phyloP scores from a whole-genome alignment of 1,284 basidiomycete species.

The Cutaneotrichosporon cyanovorans region DNA sequence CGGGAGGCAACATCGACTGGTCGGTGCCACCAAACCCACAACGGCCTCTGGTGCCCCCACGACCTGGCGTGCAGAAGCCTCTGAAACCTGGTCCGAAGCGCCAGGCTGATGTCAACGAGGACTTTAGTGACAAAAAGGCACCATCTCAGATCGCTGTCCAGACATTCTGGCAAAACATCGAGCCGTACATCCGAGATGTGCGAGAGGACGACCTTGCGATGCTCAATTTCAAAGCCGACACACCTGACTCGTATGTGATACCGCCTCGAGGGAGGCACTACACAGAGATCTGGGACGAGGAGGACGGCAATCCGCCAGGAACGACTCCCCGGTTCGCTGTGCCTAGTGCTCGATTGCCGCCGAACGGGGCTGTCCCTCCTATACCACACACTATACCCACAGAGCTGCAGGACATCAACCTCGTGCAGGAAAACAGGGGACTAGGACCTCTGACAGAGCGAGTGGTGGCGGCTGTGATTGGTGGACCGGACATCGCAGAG shows the following conservation, averaged over 20 bases:
- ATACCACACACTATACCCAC: slow-evolving; percentile 10
- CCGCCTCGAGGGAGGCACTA: slow-evolving; percentile 85
- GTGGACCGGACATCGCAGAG: slow-evolving; percentile 29
- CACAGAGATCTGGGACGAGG: slow-evolving; percentile 81
- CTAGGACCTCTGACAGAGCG: slow-evolving; percentile 42
- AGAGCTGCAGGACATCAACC: slow-evolving; percentile 36
- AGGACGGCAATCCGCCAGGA: slow-evolving; percentile 54
- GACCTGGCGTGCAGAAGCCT: slow-evolving; percentile 59
- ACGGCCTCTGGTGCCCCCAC: slow-evolving; percentile 54
- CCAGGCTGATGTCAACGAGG: slow-evolving; percentile 70
- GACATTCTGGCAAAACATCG: slow-evolving; percentile 76
- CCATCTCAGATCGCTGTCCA: slow-evolving; percentile 51
- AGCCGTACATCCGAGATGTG: slow-evolving; percentile 74
- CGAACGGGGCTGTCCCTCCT: slow-evolving; percentile 2
- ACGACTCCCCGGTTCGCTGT: slow-evolving; percentile 31
- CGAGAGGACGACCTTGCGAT: slow-evolving; percentile 87
- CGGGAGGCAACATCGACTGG: slow-evolving; percentile 39
- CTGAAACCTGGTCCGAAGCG: slow-evolving; percentile 71
- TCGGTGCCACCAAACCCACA: slow-evolving; percentile 27
- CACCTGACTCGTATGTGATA: slow-evolving; percentile 74
- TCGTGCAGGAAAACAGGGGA: slow-evolving; percentile 37
- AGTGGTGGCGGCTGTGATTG: slow-evolving; percentile 67
- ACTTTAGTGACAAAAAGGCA: slow-evolving; percentile 71
- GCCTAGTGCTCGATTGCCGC: slow-evolving; percentile 23
- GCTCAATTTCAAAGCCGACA: slow-evolving; percentile 74